Base-by-base conservation (phyloP, 805 yeast species). In the Starmerella lactis-condensi region DNA sequence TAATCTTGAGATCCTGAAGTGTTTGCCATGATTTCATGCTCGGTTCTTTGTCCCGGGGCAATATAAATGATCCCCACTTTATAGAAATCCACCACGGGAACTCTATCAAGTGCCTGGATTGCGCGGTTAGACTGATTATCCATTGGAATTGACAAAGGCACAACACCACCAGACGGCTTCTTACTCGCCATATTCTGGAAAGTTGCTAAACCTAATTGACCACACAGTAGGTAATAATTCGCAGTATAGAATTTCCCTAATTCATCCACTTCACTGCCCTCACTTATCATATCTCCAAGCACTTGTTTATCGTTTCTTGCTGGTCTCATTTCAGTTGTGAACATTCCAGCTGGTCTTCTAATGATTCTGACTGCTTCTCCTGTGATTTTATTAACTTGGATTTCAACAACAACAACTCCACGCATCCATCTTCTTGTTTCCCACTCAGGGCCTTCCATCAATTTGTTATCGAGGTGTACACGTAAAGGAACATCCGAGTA, bases 11-110 rank as follows among this genome's bases (percentile, higher is more conserved):
- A 75, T 0, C 93, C 93, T 15, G 58, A 55, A 4, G 45, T 45
- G 24, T 81, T 81, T 9, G 64, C 52, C 29, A 81, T 53, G 17
- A 81, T 72, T 30, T 75, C 78, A 0, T 46, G 46, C 47, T 81
- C 93, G 0, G 56, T 54, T 2, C 48, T 47, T 48, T 81, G 93
- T 7, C 67, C 66, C 1, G 68, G 71, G 0, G 70, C 85, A 41
- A 79, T 67, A 47, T 79, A 81, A 14, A 81, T 45, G 14, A 81
- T 56, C 1, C 93, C 93, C 24, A 75, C 65, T 47, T 79, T 81
- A 50, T 73, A 79, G 42, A 72, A 73, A 28, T 73, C 76, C 4
- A 75, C 75, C 5, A 73, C 70, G 0, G 93, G 91, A 1, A 76
- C 69, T 12, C 82, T 54, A 44, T 79, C 93, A 36, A 81, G 58